Evolutionary conservation across 768 basidiomycete genomes (phyloP).

Genomic region (Mycena capillaripes): DNA sequence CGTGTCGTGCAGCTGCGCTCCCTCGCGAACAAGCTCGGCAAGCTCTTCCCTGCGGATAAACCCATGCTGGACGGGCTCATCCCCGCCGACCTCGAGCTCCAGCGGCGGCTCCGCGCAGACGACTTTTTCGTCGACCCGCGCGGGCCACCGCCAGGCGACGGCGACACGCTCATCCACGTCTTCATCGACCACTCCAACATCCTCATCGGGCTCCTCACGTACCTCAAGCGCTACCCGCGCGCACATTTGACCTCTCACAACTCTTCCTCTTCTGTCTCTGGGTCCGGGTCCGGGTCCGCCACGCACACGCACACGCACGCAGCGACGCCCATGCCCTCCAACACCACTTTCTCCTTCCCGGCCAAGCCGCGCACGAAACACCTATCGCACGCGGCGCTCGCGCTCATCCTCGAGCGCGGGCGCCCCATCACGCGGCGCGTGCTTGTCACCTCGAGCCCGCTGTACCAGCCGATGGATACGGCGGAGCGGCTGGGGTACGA

Average conservation of each 20-base stretch:
- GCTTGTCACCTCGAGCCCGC: constrained; percentile 84
- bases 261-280: constrained; percentile 23
- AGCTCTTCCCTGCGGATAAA: constrained; percentile 40
- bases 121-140: constrained; percentile 43
- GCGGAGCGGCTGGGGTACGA: constrained; percentile 84
- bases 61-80: constrained; percentile 31
- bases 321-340: constrained; percentile 24
- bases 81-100: constrained; percentile 29
- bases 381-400: constrained; percentile 83
- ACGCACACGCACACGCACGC: constrained; percentile 12
- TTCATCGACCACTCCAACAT: constrained; percentile 83
- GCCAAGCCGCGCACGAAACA: constrained; percentile 56
- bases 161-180: constrained; percentile 51
- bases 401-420: constrained; percentile 86
- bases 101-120: constrained; percentile 28
- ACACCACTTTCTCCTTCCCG: constrained; percentile 37
- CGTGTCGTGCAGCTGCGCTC: constrained; percentile 38
- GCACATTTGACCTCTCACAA: constrained; percentile 35
- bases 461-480: constrained; percentile 85
- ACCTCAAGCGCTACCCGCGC: constrained; percentile 70
- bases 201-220: constrained; percentile 83
- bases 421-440: constrained; percentile 81
- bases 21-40: constrained; percentile 39
- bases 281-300: not conserved
- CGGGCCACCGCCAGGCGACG: constrained; percentile 37